Base-by-base conservation (phyloP, 2,329 filamentous ascomycete species). In the Amesomyces nigricolor region DNA sequence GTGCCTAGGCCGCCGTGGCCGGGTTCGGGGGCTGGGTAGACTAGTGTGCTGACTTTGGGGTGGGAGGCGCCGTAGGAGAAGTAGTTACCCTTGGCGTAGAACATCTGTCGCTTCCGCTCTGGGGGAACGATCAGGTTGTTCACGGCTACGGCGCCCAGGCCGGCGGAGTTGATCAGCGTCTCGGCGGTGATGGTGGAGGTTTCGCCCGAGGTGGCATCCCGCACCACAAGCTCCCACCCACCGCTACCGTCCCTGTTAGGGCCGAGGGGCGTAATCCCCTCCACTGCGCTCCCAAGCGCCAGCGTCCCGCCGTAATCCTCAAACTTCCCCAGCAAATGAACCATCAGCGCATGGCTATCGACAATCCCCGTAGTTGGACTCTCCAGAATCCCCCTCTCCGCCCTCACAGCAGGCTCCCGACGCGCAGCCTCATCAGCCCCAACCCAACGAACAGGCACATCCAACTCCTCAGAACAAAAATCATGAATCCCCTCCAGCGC, bases 61-160 rank as follows among this genome's bases (percentile, higher is more conserved):
- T 67, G 66, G 0, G 85, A 81, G 1, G 82, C 75, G 0, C 79
- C 72, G 73, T 96, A 97, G 30, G 86, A 88, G 73, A 95, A 97
- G 75, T 99, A 99, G 58, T 89, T 92, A 0, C 94, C 94, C 74
- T 99, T 99, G 57, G 92, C 92, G 72, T 87, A 97, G 75, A 82
- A 88, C 5, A 90, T 80, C 22, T 71, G 79, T 39, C 75, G 74
- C 49, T 83, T 83, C 5, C 79, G 72, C 0, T 73, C 70, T 0
- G 73, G 63, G 0, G 86, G 83, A 0, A 89, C 77, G 38, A 97
- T 81, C 80, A 91, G 86, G 73, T 97, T 99, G 66, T 87, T 86
- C 44, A 97, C 75, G 19, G 74, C 74, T 50, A 86, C 86, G 17
- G 91, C 89, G 58, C 81, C 83, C 14, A 96, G 81, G 0, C 94